Evolutionary conservation across 768 basidiomycete genomes (phyloP).

Genomic region (Sutorius australiensis): DNA sequence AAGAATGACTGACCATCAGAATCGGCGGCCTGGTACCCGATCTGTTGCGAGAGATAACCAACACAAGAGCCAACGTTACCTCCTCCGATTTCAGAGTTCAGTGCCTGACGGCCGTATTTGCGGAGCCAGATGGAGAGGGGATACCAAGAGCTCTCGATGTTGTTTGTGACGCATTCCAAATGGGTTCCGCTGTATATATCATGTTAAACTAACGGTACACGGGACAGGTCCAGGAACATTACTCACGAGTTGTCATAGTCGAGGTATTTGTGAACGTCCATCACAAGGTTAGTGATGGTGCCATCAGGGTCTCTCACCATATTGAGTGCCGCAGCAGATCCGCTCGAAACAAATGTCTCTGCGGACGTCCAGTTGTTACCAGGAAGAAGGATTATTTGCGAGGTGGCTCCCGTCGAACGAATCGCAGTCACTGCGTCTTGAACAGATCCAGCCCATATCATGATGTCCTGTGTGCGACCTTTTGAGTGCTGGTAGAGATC

Average conservation of each 20-base stretch:
- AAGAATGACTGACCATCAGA: slow-evolving; percentile 40
- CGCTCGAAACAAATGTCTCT: slow-evolving; percentile 45
- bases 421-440: slow-evolving; percentile 64
- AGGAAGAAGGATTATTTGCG: slow-evolving; percentile 55
- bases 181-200: slow-evolving; percentile 33
- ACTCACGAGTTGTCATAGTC: slow-evolving; percentile 50
- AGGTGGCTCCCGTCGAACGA: slow-evolving; percentile 45
- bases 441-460: slow-evolving; percentile 45
- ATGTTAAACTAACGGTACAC: not conserved
- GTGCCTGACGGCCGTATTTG: slow-evolving; percentile 46
- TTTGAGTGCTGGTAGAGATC: not conserved
- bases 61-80: slow-evolving; percentile 49
- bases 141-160: slow-evolving; percentile 44
- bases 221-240: not conserved
- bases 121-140: slow-evolving; percentile 50
- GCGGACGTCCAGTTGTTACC: slow-evolving; percentile 59
- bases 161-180: slow-evolving; percentile 50
- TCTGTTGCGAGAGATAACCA: slow-evolving; percentile 42
- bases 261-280: slow-evolving; percentile 64
- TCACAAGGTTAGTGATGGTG: slow-evolving; percentile 42
- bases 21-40: slow-evolving; percentile 44
- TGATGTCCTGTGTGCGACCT: slow-evolving; percentile 29
- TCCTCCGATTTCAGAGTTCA: slow-evolving; percentile 61
- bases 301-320: slow-evolving; percentile 46
- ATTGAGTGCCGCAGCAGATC: slow-evolving; percentile 46